Evolutionary conservation across 305 asterid species (phyloP), one percentile per base, ranked within the genome.

Genomic region (Fraxinus angustifolia): DNA sequence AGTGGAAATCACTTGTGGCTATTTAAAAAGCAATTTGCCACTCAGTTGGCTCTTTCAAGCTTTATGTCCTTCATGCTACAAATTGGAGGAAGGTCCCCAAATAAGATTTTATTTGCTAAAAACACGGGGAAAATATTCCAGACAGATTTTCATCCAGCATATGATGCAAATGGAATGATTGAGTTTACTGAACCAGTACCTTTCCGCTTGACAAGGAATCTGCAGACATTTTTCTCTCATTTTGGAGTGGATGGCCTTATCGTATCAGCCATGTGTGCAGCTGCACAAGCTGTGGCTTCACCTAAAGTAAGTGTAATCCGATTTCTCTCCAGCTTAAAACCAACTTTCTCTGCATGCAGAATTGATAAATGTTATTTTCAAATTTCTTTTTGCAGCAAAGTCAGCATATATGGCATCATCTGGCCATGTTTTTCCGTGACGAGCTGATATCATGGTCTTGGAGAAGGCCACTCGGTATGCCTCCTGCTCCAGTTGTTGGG

Each of bases 361-460:
- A 45, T 28, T 38, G 74, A 72, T 87, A 40, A 82, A 65, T 40
- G 50, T 65, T 73, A 50, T 60, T 74, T 67, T 31, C 1, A 65
- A 79, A 78, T 81, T 71, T 74, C 19, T 48, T 77, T 8, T 48
- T 90, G 88, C 98, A 96, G 98, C 99, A 96, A 96, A 92, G 86
- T 82, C 98, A 94, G 86, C 99, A 94, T 86, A 72, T 96, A 80
- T 96, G 97, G 97, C 96, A 96, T 88, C 98, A 96, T 86, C 85
- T 96, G 86, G 99, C 99, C 1, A 94, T 94, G 98, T 96, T 96
- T 84, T 96, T 96, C 92, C 98, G 99, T 11, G 99, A 96, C 83
- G 99, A 96, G 90, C 83, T 96, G 86, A 88, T 96, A 73, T 96
- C 99, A 17, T 96, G 98, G 99, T 94, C 98, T 56, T 96, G 98